Conservation (phyloP, 2,329 filamentous ascomycete species). For the Pseudocercospora musae region DNA sequence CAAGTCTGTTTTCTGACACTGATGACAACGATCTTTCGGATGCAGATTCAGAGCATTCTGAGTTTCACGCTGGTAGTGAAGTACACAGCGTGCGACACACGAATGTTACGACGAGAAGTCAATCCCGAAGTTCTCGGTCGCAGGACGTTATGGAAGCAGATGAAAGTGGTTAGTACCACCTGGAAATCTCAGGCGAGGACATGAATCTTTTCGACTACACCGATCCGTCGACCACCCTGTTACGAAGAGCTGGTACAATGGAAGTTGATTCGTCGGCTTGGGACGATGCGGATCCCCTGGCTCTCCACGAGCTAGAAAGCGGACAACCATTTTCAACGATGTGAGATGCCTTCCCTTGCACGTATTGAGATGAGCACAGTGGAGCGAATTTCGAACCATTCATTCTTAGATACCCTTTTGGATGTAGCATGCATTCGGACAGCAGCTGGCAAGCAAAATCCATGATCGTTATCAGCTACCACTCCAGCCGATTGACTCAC, state of each 20-base stretch:
- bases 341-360: neutral
- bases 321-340: neutral
- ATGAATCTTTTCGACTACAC: neutral
- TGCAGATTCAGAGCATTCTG: neutral
- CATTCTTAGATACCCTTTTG: constrained; percentile 2
- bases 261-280: neutral
- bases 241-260: neutral
- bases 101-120: constrained; percentile 3
- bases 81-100: neutral
- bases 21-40: neutral
- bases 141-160: neutral
- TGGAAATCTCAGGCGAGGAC: neutral
- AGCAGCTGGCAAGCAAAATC: neutral
- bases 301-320: neutral
- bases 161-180: neutral
- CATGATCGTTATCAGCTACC: neutral
- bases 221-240: neutral
- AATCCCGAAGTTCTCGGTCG: neutral
- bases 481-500: neutral
- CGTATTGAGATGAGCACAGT: neutral
- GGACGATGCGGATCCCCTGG: neutral
- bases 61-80: neutral
- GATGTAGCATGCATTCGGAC: neutral
- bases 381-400: neutral
- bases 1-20: neutral